Evolutionary conservation across 2,329 filamentous ascomycete species (phyloP), one percentile per base, ranked within the genome.

Genomic region (Paraphaeosphaeria sporulosa): DNA sequence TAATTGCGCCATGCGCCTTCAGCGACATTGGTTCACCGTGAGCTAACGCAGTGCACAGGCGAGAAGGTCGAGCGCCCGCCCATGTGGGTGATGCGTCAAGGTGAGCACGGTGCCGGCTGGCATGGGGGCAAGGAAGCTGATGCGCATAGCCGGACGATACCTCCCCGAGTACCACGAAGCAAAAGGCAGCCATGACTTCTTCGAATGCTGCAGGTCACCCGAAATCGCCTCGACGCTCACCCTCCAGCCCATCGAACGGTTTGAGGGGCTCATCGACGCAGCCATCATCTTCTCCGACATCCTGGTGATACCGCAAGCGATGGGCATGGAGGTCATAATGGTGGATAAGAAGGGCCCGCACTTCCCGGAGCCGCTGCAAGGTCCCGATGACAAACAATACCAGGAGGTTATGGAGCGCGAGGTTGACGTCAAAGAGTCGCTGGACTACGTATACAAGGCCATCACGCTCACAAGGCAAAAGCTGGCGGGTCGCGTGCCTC

Each of bases 281-380:
- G 94, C 95, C 61, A 99, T 99, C 73, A 99, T 99, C 79, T 99
- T 99, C 85, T 97, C 93, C 58, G 95, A 99, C 77, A 99, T 99
- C 67, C 87, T 99, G 40, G 95, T 99, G 48, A 94, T 99, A 64
- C 95, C 95, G 0, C 95, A 99, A 81, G 95, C 95, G 34, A 92
- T 99, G 88, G 95, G 95, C 0, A 99, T 99, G 95, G 85, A 86
- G n/a, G 95, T 99, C 30, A 91, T 98, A 78, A 99, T 99, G 95
- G 85, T 98, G 12, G 94, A 97, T 78, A 96, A 95, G 81, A 96
- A 97, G 79, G 95, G 95, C 0, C 95, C 95, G 12, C 92, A 96
- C 77, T 99, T 99, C 78, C 95, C 95, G 0, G 83, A 90, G 49
- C 95, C 95, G 15, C 84, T 99, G 61, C 84, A 86, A 74, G 88